phyloP scores from a whole-genome alignment of 2,329 filamentous ascomycete species.

The Dothiorella sarmentorum region DNA sequence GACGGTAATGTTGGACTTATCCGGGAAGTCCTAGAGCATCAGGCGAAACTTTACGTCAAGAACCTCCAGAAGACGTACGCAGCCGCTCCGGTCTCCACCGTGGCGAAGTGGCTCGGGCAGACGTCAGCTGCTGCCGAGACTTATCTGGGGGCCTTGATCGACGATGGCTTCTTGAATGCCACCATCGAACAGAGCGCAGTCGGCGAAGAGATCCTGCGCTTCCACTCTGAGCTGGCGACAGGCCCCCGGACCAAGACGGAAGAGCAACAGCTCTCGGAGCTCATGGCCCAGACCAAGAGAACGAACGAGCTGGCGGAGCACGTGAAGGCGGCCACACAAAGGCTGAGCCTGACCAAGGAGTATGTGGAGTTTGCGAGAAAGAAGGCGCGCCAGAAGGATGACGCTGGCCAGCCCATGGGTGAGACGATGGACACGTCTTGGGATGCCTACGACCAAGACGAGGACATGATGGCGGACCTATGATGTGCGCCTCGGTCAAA shows the following conservation, averaged over 20 bases:
- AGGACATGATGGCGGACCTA: conserved; percentile 40
- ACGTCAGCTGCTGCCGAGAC: conserved; percentile 50
- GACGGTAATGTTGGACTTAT: conserved; percentile 75
- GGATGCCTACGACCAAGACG: conserved; percentile 35
- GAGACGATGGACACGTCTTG: conserved; percentile 38
- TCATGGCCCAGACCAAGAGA: conserved; percentile 49
- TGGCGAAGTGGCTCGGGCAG: conserved; percentile 50
- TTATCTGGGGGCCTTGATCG: conserved; percentile 54
- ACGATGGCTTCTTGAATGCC: conserved; percentile 49
- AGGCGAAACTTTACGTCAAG: conserved; percentile 72
- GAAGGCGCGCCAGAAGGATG: conserved; percentile 42
- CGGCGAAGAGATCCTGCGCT: conserved; percentile 50
- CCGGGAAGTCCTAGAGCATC: conserved; percentile 63
- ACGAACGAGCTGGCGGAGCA: conserved; percentile 51
- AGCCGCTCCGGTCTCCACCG: conserved; percentile 55
- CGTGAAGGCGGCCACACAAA: conserved; percentile 53
- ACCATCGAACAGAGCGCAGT: conserved; percentile 45
- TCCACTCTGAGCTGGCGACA: conserved; percentile 41
- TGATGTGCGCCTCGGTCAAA: conserved; percentile 21
- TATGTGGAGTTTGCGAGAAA: conserved; percentile 54
- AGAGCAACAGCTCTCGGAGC: conserved; percentile 40
- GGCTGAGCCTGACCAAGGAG: conserved; percentile 56
- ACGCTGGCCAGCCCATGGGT: conserved; percentile 26
- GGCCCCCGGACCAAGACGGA: conserved; percentile 39
- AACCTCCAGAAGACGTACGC: conserved; percentile 71